A percentile compares a stretch with the other conserved stretches of the same genome.
These are phyloP conservation scores for Diplocarpon rosae DNA, from an alignment of 2,329 filamentous ascomycete species.

Conservation along the genomic window DNA sequence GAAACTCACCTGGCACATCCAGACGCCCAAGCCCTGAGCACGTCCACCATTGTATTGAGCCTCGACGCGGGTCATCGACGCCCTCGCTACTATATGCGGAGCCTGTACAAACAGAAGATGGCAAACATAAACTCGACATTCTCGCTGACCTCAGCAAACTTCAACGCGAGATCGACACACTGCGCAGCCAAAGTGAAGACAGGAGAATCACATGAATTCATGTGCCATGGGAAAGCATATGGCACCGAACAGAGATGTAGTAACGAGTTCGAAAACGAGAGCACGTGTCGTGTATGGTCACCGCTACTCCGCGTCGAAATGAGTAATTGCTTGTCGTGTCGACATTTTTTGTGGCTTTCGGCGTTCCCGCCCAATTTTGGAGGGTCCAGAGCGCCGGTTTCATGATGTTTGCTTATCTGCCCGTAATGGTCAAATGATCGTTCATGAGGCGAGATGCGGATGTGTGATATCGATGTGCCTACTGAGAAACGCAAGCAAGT, in stretches of 20 bases:
- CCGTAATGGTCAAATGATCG: not conserved
- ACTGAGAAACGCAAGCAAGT: not conserved
- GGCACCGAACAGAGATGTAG: not conserved
- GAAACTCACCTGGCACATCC: conserved; percentile 15
- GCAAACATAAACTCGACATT: conserved; percentile 40
- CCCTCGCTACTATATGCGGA: conserved; percentile 10
- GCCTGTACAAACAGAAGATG: conserved; percentile 9
- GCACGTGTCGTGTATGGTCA: not conserved
- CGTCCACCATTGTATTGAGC: no score
- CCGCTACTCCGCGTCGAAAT: not conserved
- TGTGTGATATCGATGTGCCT: not conserved
- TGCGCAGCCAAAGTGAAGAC: conserved; percentile 35
- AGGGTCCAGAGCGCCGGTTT: not conserved
- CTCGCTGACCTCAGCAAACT: conserved; percentile 61
- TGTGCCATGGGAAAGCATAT: not conserved
- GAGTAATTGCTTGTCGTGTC: not conserved
- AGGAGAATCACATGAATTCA: conserved; percentile 15
- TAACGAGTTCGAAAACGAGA: not conserved
- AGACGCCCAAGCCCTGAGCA: conserved; percentile 20
- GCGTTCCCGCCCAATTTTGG: not conserved
- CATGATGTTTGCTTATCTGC: not conserved
- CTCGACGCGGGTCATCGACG: conserved; percentile 15
- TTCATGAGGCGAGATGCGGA: not conserved
- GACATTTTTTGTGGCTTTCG: not conserved
- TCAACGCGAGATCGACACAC: conserved; percentile 64